phyloP scores from a whole-genome alignment of 2,329 filamentous ascomycete species.

The Trichoderma sp. region DNA sequence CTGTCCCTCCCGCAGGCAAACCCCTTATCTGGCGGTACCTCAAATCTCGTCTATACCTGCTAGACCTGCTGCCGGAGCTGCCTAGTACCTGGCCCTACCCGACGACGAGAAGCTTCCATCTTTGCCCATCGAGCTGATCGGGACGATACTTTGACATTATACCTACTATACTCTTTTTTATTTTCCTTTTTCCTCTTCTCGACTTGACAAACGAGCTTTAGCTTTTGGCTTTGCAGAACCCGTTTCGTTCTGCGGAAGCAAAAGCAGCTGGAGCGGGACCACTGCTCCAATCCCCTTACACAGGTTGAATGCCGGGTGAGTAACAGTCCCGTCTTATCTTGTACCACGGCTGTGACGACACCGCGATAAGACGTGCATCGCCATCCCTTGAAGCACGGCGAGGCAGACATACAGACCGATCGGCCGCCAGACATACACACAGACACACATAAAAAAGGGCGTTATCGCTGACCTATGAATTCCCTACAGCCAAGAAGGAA shows the following conservation, averaged over 20 bases:
- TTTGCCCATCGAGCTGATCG: background rate
- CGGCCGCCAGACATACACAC: background rate
- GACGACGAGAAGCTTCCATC: slow-evolving; percentile 10
- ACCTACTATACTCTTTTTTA: background rate
- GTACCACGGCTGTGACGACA: slow-evolving; percentile 9
- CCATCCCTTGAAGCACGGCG: background rate
- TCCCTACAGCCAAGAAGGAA: slow-evolving; percentile 41
- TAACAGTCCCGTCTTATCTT: slow-evolving; percentile 13
- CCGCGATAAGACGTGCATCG: slow-evolving; percentile 11
- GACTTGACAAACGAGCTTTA: background rate
- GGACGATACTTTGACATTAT: background rate
- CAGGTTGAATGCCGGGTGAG: slow-evolving; percentile 22
- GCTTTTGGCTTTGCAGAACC: slow-evolving; percentile 5
- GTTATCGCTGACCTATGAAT: background rate
- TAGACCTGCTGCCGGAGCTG: background rate
- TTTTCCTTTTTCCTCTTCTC: background rate
- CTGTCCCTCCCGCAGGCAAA: slow-evolving; percentile 13
- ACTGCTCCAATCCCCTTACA: slow-evolving; percentile 20
- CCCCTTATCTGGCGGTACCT: slow-evolving; percentile 20
- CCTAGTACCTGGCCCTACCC: background rate
- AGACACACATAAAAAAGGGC: background rate
- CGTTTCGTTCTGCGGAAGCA: slow-evolving; percentile 12
- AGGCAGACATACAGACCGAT: background rate
- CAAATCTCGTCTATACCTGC: slow-evolving; percentile 15
- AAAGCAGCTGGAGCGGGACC: slow-evolving; percentile 17